phyloP scores from a whole-genome alignment of 257 asterid species.

The Fraxinus quadrangulata region DNA sequence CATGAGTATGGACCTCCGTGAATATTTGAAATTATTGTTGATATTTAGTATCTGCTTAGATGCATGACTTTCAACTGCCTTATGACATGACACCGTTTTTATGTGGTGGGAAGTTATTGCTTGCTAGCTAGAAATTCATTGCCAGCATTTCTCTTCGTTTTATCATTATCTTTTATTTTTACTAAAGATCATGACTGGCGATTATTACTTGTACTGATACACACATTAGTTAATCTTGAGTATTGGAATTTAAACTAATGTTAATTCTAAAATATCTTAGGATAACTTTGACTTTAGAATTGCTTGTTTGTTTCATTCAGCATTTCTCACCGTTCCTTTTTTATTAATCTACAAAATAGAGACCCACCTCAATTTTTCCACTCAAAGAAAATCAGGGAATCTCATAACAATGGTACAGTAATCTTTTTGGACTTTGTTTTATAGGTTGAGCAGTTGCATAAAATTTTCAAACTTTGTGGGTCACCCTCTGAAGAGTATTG shows the following conservation, averaged over 20 bases:
- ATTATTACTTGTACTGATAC: background rate
- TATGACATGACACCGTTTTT: background rate
- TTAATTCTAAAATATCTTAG: background rate
- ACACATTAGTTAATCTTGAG: background rate
- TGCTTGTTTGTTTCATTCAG: background rate
- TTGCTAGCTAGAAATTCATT: background rate
- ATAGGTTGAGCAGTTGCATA: slow-evolving; percentile 97
- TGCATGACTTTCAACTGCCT: background rate
- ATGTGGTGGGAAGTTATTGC: background rate
- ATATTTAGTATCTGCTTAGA: background rate
- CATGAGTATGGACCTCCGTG: background rate
- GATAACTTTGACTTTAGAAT: background rate
- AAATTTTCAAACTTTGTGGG: slow-evolving; percentile 96
- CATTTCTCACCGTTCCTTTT: background rate
- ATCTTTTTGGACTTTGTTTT: slow-evolving; percentile 20
- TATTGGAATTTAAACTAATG: no score
- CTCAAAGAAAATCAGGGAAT: background rate
- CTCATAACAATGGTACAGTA: background rate
- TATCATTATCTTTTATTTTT: no score
- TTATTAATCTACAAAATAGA: background rate
- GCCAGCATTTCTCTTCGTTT: background rate
- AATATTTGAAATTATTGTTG: background rate
- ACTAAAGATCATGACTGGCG: background rate
- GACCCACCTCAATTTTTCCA: background rate
- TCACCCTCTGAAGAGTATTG: slow-evolving; percentile 97